Conservation (phyloP, 2,329 filamentous ascomycete species). For the Venturia aucupariae region DNA sequence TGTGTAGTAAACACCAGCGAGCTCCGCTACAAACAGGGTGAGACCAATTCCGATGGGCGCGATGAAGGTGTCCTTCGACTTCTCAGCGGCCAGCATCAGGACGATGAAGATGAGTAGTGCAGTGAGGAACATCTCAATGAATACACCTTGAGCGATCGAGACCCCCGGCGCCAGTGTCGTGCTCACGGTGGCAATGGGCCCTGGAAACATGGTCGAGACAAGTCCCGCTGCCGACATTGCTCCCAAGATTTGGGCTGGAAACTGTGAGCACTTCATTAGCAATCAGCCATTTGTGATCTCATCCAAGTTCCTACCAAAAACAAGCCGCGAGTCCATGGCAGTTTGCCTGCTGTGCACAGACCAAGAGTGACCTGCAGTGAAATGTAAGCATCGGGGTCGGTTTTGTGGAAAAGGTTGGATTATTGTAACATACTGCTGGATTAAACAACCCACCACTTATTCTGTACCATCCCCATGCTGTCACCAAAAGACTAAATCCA, state of each 20-base stretch:
- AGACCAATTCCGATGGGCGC: constrained; percentile 27
- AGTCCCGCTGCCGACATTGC: constrained; percentile 34
- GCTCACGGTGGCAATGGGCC: constrained; percentile 32
- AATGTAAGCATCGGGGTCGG: too few species aligned
- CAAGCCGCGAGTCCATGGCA: constrained; percentile 24
- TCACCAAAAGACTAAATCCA: constrained; percentile 18
- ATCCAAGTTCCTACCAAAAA: constrained; percentile 16
- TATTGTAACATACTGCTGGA: constrained; percentile 22
- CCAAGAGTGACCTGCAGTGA: constrained; percentile 25
- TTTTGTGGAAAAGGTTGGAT: neutral
- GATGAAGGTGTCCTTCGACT: constrained; percentile 34
- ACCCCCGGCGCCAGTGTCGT: constrained; percentile 35
- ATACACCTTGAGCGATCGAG: constrained; percentile 36
- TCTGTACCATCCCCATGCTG: constrained; percentile 8
- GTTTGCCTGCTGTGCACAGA: constrained; percentile 28
- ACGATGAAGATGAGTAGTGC: constrained; percentile 28
- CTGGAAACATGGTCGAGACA: constrained; percentile 36
- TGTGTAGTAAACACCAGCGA: constrained; percentile 12
- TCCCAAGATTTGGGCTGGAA: constrained; percentile 15
- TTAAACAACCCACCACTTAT: constrained; percentile 19
- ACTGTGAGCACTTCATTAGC: neutral
- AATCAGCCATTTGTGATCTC: neutral
- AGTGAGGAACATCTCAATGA: constrained; percentile 43
- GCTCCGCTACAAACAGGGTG: constrained; percentile 16
- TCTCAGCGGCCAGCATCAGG: constrained; percentile 33